A percentile compares a stretch with the other conserved stretches of the same genome.
Evolutionary conservation across 2,329 filamentous ascomycete species (phyloP).

Genomic region (Monilinia laxa): DNA sequence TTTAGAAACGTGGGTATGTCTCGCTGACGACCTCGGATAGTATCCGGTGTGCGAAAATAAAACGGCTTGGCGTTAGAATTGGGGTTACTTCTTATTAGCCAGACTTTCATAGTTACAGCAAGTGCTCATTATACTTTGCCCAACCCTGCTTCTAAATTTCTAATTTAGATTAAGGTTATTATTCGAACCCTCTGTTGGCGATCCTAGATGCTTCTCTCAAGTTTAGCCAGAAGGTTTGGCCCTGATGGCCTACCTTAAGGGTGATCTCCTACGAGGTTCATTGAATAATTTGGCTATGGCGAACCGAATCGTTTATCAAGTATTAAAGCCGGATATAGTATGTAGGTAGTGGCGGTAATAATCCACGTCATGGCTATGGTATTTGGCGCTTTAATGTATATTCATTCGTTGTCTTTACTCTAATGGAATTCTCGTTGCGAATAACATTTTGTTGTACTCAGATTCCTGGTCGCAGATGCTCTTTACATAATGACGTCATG

Average conservation of each 20-base stretch:
- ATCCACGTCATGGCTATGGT: neutral
- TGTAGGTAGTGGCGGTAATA: neutral
- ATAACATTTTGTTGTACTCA: neutral
- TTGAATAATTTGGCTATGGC: no score
- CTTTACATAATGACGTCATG: neutral
- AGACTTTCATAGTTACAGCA: no score
- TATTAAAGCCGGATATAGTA: neutral
- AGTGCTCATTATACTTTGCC: neutral
- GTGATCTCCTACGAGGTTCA: slow-evolving; percentile 3
- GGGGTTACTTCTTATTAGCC: no score
- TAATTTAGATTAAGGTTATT: neutral
- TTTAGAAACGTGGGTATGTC: neutral
- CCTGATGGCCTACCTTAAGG: neutral
- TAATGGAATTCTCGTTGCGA: neutral
- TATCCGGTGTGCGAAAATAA: no score
- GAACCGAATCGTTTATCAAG: no score
- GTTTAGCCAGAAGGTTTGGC: neutral
- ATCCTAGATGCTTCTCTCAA: neutral
- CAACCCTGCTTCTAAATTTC: neutral
- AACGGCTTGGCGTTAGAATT: no score
- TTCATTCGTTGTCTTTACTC: neutral
- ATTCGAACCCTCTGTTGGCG: neutral
- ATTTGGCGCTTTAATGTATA: neutral
- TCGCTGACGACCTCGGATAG: no score
- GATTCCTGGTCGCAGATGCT: neutral